phyloP scores from a whole-genome alignment of 1,284 basidiomycete genomes.

The Apiotrichum sp. region DNA sequence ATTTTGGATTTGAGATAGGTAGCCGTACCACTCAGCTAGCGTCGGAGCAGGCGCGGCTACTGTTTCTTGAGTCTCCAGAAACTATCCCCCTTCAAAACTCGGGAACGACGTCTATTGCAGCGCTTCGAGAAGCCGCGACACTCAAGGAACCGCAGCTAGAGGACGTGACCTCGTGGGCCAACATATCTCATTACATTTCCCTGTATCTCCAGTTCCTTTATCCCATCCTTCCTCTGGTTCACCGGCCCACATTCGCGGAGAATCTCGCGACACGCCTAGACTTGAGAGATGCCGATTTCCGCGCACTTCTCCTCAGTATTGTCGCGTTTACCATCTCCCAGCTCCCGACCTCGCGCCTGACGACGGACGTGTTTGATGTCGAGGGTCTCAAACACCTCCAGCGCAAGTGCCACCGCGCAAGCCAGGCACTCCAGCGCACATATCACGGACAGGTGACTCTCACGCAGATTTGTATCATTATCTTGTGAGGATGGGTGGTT shows the following conservation, averaged over 20 bases:
- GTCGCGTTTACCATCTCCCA: conserved; percentile 47
- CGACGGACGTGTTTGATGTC: conserved; percentile 40
- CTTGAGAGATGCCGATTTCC: conserved; percentile 41
- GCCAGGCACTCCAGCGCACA: conserved; percentile 38
- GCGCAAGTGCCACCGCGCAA: conserved; percentile 39
- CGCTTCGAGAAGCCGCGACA: neutral
- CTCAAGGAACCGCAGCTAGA: conserved; percentile 37
- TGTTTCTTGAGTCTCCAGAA: conserved; percentile 34
- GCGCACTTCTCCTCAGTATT: conserved; percentile 42
- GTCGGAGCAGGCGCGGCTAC: conserved; percentile 37
- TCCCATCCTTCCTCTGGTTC: conserved; percentile 43
- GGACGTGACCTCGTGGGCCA: conserved; percentile 43
- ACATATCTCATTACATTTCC: conserved; percentile 43
- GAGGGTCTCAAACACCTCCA: conserved; percentile 44
- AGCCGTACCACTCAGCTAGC: conserved; percentile 13
- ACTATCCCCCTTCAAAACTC: conserved; percentile 7
- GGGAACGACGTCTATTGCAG: neutral
- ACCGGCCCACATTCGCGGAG: conserved; percentile 45
- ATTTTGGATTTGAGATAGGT: conserved; percentile 12
- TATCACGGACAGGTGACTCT: conserved; percentile 40
- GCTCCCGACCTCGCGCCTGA: conserved; percentile 39
- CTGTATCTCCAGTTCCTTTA: conserved; percentile 45
- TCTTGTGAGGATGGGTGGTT: conserved; percentile 32
- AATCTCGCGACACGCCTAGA: conserved; percentile 42
- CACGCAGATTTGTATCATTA: conserved; percentile 43